A percentile compares a stretch with the other conserved stretches of the same genome.
phyloP scores from a whole-genome alignment of 345 rosid genomes.

The Gossypium bickii region DNA sequence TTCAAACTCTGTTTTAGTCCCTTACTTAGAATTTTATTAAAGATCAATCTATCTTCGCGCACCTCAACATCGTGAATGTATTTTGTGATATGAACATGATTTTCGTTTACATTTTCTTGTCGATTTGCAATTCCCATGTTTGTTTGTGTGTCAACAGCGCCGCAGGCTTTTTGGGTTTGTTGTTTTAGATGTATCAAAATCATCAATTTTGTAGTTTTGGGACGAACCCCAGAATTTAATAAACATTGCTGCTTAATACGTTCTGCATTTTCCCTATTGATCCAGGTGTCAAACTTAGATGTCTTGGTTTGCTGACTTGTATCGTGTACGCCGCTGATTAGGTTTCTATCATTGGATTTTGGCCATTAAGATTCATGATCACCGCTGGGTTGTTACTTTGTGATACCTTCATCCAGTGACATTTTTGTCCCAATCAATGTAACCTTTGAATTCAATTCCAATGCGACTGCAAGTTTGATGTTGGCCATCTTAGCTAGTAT shows the following conservation, averaged over 20 bases:
- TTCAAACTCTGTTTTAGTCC: not conserved
- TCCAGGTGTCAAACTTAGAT: not conserved
- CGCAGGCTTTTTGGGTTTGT: not conserved
- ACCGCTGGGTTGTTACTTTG: not conserved
- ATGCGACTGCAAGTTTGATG: not conserved
- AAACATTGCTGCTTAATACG: not conserved
- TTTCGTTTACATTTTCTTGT: not conserved
- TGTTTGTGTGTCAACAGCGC: not conserved
- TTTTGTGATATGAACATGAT: not conserved
- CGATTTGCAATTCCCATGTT: not conserved
- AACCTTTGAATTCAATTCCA: not conserved
- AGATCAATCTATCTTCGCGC: slow-evolving; percentile 3
- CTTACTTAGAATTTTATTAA: not conserved
- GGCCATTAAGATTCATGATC: slow-evolving; percentile 9
- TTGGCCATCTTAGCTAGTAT: not conserved
- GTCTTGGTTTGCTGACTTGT: not conserved
- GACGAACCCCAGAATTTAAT: not conserved
- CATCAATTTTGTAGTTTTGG: not conserved
- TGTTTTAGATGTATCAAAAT: not conserved
- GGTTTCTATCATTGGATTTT: not conserved
- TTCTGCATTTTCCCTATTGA: not conserved
- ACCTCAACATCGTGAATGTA: not conserved
- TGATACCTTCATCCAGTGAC: not conserved
- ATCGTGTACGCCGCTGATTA: not conserved
- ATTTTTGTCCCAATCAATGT: not conserved